A percentile compares a stretch with the other conserved stretches of the same genome.
Conservation (phyloP, 2,329 filamentous ascomycete species). For the Elsinoe australis region DNA sequence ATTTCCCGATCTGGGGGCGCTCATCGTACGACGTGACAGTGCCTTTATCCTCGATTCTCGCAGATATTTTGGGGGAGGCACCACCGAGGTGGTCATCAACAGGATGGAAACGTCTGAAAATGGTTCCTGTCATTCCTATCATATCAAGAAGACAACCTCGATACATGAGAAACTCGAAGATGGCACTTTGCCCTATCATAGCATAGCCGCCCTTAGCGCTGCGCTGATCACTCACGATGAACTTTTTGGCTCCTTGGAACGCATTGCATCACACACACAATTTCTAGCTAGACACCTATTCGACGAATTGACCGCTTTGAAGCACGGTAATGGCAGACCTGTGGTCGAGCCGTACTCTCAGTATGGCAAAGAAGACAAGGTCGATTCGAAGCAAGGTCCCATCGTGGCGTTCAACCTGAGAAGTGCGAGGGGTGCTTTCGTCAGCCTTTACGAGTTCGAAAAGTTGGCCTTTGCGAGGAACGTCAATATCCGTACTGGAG, state of each 20-base stretch:
- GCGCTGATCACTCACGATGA: slow-evolving; percentile 62
- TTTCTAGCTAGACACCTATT: slow-evolving; percentile 56
- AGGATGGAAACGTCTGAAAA: too few species aligned
- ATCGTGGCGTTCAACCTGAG: slow-evolving; percentile 76
- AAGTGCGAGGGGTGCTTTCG: slow-evolving; percentile 61
- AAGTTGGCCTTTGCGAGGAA: slow-evolving; percentile 72
- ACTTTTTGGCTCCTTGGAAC: slow-evolving; percentile 60
- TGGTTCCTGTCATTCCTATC: slow-evolving; percentile 68
- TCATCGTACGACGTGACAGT: slow-evolving; percentile 70
- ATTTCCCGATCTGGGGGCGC: slow-evolving; percentile 79
- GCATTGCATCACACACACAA: slow-evolving; percentile 62
- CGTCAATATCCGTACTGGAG: slow-evolving; percentile 80
- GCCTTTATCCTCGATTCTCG: slow-evolving; percentile 54
- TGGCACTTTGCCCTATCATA: slow-evolving; percentile 85
- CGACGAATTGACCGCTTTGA: slow-evolving; percentile 50
- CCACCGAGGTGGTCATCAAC: slow-evolving; percentile 76
- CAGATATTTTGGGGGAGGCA: slow-evolving; percentile 88
- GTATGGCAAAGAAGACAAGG: slow-evolving; percentile 34
- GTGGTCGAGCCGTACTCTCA: slow-evolving; percentile 61
- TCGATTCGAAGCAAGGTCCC: slow-evolving; percentile 54
- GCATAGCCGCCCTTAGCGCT: slow-evolving; percentile 72
- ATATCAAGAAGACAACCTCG: slow-evolving; percentile 61
- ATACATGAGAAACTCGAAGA: slow-evolving; percentile 83
- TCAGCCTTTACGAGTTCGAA: slow-evolving; percentile 78
- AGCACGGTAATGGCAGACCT: slow-evolving; percentile 58